Evolutionary conservation across 352 stramenopile genomes (phyloP).

Genomic region (Plasmopara muralis): DNA sequence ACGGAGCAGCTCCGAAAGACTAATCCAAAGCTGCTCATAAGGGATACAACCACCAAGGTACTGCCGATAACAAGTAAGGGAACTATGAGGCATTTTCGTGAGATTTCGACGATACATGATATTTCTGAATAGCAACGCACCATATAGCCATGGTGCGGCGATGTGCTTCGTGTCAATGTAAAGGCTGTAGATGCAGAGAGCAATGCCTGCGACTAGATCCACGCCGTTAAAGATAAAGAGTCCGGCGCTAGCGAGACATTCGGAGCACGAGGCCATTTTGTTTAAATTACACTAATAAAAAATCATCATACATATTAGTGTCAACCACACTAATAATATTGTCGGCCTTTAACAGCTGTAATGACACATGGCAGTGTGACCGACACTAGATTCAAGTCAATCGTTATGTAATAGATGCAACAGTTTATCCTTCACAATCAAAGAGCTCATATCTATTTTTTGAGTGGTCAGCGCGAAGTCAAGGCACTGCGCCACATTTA

Average conservation of each 20-base stretch:
- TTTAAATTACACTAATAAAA: background rate
- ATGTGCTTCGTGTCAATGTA: conserved; percentile 65
- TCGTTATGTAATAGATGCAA: too few relatives aligned
- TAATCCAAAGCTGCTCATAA: conserved; percentile 65
- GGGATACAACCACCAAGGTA: conserved; percentile 42
- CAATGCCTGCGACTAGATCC: conserved; percentile 56
- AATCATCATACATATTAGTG: too few relatives aligned
- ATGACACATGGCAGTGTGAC: too few relatives aligned
- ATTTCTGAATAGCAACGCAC: conserved; percentile 12
- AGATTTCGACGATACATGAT: background rate
- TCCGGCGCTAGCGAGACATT: conserved; percentile 44
- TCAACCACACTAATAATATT: too few relatives aligned
- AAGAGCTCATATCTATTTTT: too few relatives aligned
- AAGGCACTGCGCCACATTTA: too few relatives aligned
- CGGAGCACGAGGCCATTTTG: conserved; percentile 25
- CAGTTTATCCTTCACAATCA: too few relatives aligned
- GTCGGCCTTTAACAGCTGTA: too few relatives aligned
- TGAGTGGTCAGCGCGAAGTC: too few relatives aligned
- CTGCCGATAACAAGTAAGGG: conserved; percentile 51
- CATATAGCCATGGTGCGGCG: conserved; percentile 62
- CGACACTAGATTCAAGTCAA: too few relatives aligned
- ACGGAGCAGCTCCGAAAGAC: conserved; percentile 33
- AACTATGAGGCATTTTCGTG: conserved; percentile 15
- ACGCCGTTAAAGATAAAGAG: conserved; percentile 78
- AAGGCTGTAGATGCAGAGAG: conserved; percentile 53